Evolutionary conservation across 106 monocot genomes (phyloP), one percentile per base, ranked within the genome.

Genomic region (Iris macrosiphon): DNA sequence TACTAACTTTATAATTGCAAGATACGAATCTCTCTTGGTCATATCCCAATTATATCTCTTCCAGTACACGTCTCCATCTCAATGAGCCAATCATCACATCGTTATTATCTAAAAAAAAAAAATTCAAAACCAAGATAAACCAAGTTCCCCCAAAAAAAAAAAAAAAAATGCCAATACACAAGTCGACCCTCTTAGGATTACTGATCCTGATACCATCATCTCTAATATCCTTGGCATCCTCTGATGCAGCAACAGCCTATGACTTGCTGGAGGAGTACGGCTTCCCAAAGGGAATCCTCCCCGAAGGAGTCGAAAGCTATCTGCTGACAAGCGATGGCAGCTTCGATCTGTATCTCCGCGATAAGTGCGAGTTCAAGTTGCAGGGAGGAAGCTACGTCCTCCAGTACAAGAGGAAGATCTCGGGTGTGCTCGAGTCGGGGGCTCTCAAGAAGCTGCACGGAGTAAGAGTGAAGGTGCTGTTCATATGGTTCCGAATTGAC

Each of bases 401-500:
- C 33, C 47, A 60, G 32, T 87, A 94, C 69, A 55, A 50, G 51
- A 47, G 42, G 17, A 63, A 26, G 46, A 64, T 89, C 45, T 50
- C 75, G 2, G 93, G 93, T 16, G 67, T 11, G 13, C 49, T 79
- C 40, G 71, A 45, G 16, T 2, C 30, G 0, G 93, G 81, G 0
- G 25, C 30, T n/a, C 8, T 94, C 12, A 66, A 49, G 25, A 55
- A 49, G 3, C 29, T 94, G 46, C 22, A 56, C 0, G 93, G 93
- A 0, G 81, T 85, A 2, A 84, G 61, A 28, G 88, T 94, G 21
- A 81, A 63, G 73, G 32, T 84, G 7, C 31, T 89, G 22, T 76
- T 88, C 32, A 30, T 88, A 22, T 94, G 93, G 84, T 12, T 94
- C 29, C 66, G 75, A 9, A 76, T 94, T 37, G 57, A 48, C 6